A percentile compares a stretch with the other conserved stretches of the same genome.
These are phyloP conservation scores for Emmonsiellopsis sp. DNA, from an alignment of 2,329 filamentous ascomycete species.

Conservation along the genomic window DNA sequence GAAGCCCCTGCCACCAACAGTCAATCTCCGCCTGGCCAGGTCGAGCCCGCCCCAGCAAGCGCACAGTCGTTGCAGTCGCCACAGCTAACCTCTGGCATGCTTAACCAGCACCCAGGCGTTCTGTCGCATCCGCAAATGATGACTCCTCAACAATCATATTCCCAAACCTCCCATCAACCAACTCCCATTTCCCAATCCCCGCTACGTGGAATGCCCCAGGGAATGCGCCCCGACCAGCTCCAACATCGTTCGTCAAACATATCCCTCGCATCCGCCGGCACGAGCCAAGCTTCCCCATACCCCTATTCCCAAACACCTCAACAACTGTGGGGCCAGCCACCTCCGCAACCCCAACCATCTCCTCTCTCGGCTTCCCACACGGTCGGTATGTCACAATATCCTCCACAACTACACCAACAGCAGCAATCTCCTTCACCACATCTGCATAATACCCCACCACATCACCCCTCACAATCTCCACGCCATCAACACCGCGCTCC, in stretches of 20 bases:
- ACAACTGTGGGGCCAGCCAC: constrained; percentile 52
- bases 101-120: constrained; percentile 25
- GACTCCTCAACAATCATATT: constrained; percentile 52
- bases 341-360: constrained; percentile 48
- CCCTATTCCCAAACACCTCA: constrained; percentile 47
- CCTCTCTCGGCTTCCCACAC: constrained; percentile 37
- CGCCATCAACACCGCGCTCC: constrained; percentile 25
- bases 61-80: constrained; percentile 32
- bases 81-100: constrained; percentile 26
- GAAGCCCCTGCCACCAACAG: constrained; percentile 57
- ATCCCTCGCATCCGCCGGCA: constrained; percentile 44
- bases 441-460: constrained; percentile 22
- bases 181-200: constrained; percentile 64
- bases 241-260: constrained; percentile 58
- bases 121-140: constrained; percentile 38
- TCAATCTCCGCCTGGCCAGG: constrained; percentile 27
- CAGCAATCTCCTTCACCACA: constrained; percentile 29
- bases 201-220: constrained; percentile 59
- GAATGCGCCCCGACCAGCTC: constrained; percentile 52
- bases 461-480: constrained; percentile 33
- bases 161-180: constrained; percentile 62
- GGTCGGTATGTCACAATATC: constrained; percentile 32
- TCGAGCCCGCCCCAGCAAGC: constrained; percentile 13
- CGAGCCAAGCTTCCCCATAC: constrained; percentile 36
- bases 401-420: constrained; percentile 31